Evolutionary conservation across 257 asterid genomes (phyloP).

Genomic region (Solanum corneliomulleri): DNA sequence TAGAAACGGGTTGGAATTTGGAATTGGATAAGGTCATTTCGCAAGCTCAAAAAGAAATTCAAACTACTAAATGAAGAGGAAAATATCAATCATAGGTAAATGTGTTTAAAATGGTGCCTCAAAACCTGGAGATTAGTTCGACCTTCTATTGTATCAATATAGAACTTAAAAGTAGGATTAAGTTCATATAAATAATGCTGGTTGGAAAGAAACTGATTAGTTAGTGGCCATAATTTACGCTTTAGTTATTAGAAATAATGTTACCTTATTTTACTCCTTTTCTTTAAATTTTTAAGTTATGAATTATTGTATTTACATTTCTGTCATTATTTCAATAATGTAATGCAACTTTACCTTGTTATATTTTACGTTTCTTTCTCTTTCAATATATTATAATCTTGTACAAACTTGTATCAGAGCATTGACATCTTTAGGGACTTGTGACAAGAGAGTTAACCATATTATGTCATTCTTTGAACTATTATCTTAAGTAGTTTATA

Average conservation of each 20-base stretch:
- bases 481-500: no score
- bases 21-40: no score
- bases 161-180: not conserved
- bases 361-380: not conserved
- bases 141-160: not conserved
- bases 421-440: not conserved
- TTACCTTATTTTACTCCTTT: not conserved
- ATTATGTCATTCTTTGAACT: not conserved
- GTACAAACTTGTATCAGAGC: not conserved
- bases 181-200: no score
- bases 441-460: not conserved
- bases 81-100: no score
- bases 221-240: not conserved
- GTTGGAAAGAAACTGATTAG: no score
- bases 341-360: not conserved
- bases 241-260: not conserved
- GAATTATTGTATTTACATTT: not conserved
- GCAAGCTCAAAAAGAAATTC: no score
- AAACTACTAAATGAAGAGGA: no score
- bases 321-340: not conserved
- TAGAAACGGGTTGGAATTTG: no score
- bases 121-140: not conserved
- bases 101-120: not conserved
- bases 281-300: not conserved
- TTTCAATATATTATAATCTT: not conserved